Base-by-base conservation (phyloP, 768 basidiomycete species). In the Tulasnella sp. region DNA sequence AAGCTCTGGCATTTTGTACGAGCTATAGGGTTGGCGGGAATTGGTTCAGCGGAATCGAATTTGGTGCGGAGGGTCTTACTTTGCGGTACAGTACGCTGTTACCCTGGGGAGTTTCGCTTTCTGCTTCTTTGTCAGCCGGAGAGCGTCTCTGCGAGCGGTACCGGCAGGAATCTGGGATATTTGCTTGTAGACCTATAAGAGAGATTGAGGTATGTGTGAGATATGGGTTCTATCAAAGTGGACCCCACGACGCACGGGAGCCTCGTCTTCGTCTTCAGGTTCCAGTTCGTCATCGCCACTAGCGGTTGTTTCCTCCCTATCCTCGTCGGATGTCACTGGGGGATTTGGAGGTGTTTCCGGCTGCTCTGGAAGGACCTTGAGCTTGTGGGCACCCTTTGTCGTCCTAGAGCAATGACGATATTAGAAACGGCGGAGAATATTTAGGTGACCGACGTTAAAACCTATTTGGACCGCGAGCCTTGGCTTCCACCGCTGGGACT, bases 1-100 rank as follows among this genome's bases (percentile, higher is more conserved):
- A 18, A 98, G 89, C 42, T 96, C 96, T 50, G 90, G 89, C 86
- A 98, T 93, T 77, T 94, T 90, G 85, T 97, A 98, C 12, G 96
- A 96, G 75, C 96, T 97, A 83, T 42, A 76, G 46, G 48, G 64
- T 72, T 76, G 41, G 76, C 40, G 50, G 77, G 75, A 64, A 46
- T 24, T 41, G 80, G 40, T 46, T 72, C 9, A 28, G 48, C 58
- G 31, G 48, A 75, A 64, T 64, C 54, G 34, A n/a, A n/a, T 7
- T n/a, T 60, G 64, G 79, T 28, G 54, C 37, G 40, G 76, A 54
- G 80, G 28, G 44, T 87, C 88, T 83, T 86, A 96, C 96, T 90
- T 92, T 44, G 96, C 95, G 22, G 96, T 98, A 69, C 96, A 96
- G 86, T 97, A 98, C 6, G 96, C 97, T 2, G 97, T 98, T n/a